Conservation (phyloP, 176 grass and related monocot species). For the Oryza officinalis region DNA sequence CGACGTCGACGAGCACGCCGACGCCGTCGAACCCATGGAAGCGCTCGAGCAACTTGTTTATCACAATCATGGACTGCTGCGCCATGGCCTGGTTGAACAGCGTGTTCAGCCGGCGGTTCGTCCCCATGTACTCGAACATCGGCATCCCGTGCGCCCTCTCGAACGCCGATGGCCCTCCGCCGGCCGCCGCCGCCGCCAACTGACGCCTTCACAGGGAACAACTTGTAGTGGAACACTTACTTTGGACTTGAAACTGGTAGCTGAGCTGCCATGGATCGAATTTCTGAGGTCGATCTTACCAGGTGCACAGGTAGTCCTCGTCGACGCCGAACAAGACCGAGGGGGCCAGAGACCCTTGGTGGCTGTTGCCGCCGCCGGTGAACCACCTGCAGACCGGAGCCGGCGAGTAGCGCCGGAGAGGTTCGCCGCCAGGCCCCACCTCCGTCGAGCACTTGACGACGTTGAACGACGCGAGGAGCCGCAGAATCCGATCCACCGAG, state of each 20-base stretch:
- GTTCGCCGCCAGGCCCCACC: too few species aligned
- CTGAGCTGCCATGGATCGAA: too few species aligned
- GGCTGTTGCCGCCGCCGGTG: constrained; percentile 13
- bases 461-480: too few species aligned
- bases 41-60: constrained; percentile 17
- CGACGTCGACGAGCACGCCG: constrained; percentile 43
- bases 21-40: constrained; percentile 15
- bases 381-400: constrained; percentile 50
- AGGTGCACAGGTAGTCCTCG: constrained; percentile 19
- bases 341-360: constrained; percentile 33
- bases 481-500: too few species aligned
- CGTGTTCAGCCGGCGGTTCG: constrained; percentile 15
- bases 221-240: too few species aligned
- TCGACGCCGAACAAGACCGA: constrained; percentile 10
- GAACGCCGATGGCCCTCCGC: constrained; percentile 21
- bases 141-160: constrained; percentile 49
- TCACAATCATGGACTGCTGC: constrained; percentile 33
- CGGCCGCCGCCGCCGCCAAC: constrained; percentile 42
- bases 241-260: not conserved
- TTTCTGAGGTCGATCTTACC: not conserved
- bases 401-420: constrained; percentile 9
- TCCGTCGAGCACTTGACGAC: too few species aligned
- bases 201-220: not conserved
- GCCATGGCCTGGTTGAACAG: constrained; percentile 59
- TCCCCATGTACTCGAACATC: constrained; percentile 43